A percentile compares a stretch with the other conserved stretches of the same genome.
Evolutionary conservation across 202 grass and related monocot species (phyloP).

Genomic region (Setaria viridis): DNA sequence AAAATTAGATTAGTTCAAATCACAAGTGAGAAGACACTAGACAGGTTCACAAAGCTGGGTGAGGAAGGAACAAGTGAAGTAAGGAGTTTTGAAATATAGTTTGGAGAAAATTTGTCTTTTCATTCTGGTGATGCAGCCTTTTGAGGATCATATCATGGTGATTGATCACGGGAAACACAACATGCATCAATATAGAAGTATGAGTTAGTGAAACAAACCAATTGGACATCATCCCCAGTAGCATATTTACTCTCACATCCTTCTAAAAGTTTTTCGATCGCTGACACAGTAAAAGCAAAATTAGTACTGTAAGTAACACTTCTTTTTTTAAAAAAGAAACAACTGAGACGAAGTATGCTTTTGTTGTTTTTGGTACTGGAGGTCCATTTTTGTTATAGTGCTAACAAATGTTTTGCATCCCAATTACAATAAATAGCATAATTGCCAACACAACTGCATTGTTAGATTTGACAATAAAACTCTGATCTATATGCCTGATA

Average conservation of each 20-base stretch:
- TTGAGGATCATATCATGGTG: not conserved
- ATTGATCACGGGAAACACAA: not conserved
- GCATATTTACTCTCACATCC: constrained; percentile 72
- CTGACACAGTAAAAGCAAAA: constrained; percentile 50
- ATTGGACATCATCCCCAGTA: constrained; percentile 74
- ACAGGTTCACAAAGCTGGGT: not conserved
- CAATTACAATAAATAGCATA: no score
- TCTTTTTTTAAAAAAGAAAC: no score
- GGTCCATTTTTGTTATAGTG: not conserved
- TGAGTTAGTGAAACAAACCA: constrained; percentile 61
- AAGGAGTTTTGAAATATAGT: not conserved
- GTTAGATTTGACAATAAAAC: constrained; percentile 1
- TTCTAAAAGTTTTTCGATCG: constrained; percentile 77
- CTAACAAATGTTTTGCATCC: not conserved
- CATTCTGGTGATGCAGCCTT: not conserved
- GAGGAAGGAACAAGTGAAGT: not conserved
- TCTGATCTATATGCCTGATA: not conserved
- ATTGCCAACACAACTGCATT: not conserved
- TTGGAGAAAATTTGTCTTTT: not conserved
- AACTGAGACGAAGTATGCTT: not conserved
- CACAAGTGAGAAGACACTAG: not conserved
- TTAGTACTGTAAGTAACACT: not conserved
- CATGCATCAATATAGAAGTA: constrained; percentile 23
- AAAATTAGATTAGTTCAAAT: not conserved
- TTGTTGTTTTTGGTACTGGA: not conserved